Percentiles rank a stretch among this genome's conserved stretches.
These are phyloP conservation scores for Silene noctiflora DNA, from an alignment of 179 eudicot species.

Conservation along the genomic window DNA sequence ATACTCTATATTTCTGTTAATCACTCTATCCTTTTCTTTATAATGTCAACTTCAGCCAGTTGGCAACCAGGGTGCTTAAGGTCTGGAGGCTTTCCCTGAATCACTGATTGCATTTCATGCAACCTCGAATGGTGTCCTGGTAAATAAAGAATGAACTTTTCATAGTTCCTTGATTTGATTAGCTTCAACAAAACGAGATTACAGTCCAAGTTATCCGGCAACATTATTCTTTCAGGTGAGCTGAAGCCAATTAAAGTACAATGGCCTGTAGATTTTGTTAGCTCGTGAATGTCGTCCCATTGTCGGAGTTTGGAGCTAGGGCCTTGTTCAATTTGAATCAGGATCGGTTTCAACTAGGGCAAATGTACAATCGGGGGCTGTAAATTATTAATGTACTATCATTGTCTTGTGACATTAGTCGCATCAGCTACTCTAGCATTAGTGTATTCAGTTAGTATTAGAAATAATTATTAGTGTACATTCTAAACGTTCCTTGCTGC, in stretches of 20 bases:
- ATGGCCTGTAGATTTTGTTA: background rate
- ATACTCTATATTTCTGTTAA: background rate
- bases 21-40: background rate
- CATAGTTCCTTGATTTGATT: background rate
- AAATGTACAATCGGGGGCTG: background rate
- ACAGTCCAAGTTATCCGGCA: background rate
- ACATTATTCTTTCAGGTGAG: background rate
- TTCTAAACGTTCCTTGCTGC: background rate
- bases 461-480: too few species aligned
- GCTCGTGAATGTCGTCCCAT: background rate
- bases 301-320: background rate
- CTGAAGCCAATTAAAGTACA: background rate
- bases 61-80: slow-evolving; percentile 14
- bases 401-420: slow-evolving; percentile 2
- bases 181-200: background rate
- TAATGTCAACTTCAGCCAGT: background rate
- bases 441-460: too few species aligned
- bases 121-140: background rate
- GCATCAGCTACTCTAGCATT: background rate
- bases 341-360: background rate
- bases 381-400: background rate
- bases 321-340: background rate
- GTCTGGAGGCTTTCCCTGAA: background rate
- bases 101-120: background rate
- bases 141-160: background rate